Base-by-base conservation (phyloP, 331 rosid genomes). In the Malus hybrid region DNA sequence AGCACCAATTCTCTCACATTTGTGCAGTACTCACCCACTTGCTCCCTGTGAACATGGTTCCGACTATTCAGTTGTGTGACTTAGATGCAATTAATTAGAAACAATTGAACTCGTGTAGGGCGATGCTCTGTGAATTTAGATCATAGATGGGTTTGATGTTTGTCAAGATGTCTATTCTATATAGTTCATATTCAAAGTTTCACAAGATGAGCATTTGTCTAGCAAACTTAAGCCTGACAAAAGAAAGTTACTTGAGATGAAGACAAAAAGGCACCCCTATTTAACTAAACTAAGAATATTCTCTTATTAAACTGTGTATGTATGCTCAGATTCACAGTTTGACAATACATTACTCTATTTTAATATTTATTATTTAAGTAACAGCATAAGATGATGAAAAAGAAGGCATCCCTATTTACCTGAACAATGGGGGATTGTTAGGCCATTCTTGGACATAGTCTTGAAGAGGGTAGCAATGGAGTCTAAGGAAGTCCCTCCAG, bases 401-500 rank as follows among this genome's bases (percentile, higher is more conserved):
- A 55, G 10, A 55, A 19, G 27, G 27, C 61, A 55, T 20, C 61
- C 22, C 10, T 55, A 19, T 10, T 31, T 20, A 93, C 98, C 93
- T 87, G 73, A 93, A 91, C 6, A 86, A 84, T 2, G 94, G 83
- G 24, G 96, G 98, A 36, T 88, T 88, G 15, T 87, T 6, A 0
- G 97, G 98, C 98, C 98, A 93, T 63, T 90, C 97, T 3, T 82
- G 73, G 61, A 90, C 80, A 65, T 79, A 87, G 44, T 88, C 82
- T 59, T 91, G 67, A 4, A 91, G 80, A 63, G 96, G 97, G 69
- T 90, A 83, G 67, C 94, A 93, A 12, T 87, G 83, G 65, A 93
- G 87, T 80, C 98, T 87, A 57, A 93, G 83, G 72, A 73, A 93
- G 76, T 93, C 98, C 28, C 98, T 90, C 97, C 96, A 93, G 74